Evolutionary conservation across 495 filamentous ascomycete species (phyloP), one percentile per base, ranked within the genome.

Genomic region (Talaromyces adpressus): DNA sequence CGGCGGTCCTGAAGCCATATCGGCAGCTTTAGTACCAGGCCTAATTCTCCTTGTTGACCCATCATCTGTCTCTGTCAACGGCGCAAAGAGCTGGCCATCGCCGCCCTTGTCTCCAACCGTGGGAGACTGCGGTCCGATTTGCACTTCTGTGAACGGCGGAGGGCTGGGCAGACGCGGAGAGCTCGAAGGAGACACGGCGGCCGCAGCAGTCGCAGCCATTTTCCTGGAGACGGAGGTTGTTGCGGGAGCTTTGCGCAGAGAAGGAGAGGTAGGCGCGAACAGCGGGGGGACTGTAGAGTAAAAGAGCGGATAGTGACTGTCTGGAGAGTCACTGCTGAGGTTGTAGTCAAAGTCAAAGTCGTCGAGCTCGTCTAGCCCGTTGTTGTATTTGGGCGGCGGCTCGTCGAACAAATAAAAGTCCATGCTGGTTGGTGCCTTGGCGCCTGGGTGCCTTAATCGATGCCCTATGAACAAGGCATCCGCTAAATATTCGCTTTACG

Each of bases 1-100:
- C 23, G 95, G 93, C 61, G 92, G 93, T 1, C 95, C 95, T 62
- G 89, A 87, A 36, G 89, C 87, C 90, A 98, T 97, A 68, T 98
- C 91, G 64, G 82, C 87, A 7, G 92, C 85, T 75, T 88, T 92
- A 39, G 93, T 96, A 54, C 94, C 94, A 3, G 94, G 93, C 23
- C 94, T 87, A 73, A 98, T 96, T 67, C 94, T 85, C 66, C 94
- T 83, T 59, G 84, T 87, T 25, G 91, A 82, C 78, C 87, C 79
- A 82, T 86, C 74, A 75, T 90, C 78, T 66, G 80, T 65, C 65
- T 78, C 80, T 77, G 80, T 64, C 63, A 79, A 65, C 64, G 85
- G 68, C 67, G 75, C 75, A 8, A 74, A 63, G 51, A 79, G 65
- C 36, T 70, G 63, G 5, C 75, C 74, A 29, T 68, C 67, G 66